A percentile compares a stretch with the other conserved stretches of the same genome.
Conservation (phyloP, 225 moss, liverwort and hornwort species). For the Straminergon stramineum region DNA sequence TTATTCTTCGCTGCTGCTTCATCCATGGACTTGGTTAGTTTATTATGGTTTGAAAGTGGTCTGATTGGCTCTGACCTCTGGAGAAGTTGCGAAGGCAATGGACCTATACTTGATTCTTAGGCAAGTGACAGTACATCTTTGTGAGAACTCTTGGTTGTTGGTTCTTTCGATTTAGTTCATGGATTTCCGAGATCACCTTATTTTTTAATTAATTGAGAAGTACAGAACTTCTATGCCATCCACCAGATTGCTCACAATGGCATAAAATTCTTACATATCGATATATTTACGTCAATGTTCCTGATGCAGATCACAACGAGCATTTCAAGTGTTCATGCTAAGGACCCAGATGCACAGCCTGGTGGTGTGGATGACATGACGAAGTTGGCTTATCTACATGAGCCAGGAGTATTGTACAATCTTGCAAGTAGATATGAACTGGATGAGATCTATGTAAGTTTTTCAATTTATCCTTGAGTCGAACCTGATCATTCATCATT, state of each 20-base stretch:
- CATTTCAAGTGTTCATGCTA: constrained; percentile 61
- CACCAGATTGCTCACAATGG: background rate
- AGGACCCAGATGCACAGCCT: constrained; percentile 87
- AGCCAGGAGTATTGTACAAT: constrained; percentile 94
- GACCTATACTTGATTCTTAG: background rate
- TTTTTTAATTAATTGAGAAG: background rate
- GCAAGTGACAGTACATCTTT: background rate
- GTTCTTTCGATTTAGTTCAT: background rate
- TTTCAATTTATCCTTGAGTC: background rate
- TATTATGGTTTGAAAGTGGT: background rate
- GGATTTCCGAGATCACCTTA: background rate
- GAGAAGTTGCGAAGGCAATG: background rate
- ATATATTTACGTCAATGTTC: background rate
- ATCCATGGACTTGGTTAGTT: background rate
- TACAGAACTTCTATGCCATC: background rate
- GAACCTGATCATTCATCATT: background rate
- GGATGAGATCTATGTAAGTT: constrained; percentile 95
- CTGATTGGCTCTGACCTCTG: background rate
- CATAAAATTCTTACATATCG: background rate
- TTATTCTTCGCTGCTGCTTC: background rate
- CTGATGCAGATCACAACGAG: constrained; percentile 51
- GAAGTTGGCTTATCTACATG: constrained; percentile 92
- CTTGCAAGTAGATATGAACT: constrained; percentile 99
- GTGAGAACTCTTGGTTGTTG: background rate
- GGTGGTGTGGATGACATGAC: constrained; percentile 99